A percentile compares a stretch with the other conserved stretches of the same genome.
These are phyloP conservation scores for Nicotiana tabacum DNA, from an alignment of 257 asterid species.

Conservation along the genomic window DNA sequence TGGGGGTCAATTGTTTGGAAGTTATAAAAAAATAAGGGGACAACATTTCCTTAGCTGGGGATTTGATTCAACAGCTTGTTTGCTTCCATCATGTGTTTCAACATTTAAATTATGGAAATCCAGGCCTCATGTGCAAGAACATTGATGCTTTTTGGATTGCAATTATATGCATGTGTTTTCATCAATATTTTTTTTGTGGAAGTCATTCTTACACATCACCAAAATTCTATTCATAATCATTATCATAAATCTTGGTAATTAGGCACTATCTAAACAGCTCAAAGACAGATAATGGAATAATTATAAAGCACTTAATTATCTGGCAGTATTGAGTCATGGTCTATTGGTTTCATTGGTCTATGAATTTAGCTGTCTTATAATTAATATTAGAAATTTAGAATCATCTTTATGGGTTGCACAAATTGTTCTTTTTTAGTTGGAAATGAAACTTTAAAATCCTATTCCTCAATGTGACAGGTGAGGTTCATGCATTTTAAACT, in stretches of 20 bases:
- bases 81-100: conserved; percentile 28
- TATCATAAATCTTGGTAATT: background rate
- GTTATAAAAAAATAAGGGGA: conserved; percentile 25
- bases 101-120: conserved; percentile 5
- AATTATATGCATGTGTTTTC: conserved; percentile 3
- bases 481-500: conserved; percentile 4
- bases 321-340: background rate
- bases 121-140: conserved; percentile 18
- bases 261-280: background rate
- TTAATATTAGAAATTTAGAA: background rate
- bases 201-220: conserved; percentile 10
- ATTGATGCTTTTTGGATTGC: conserved; percentile 12
- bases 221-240: background rate
- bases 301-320: background rate
- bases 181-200: background rate
- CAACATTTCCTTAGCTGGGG: conserved; percentile 47
- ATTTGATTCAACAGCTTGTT: conserved; percentile 33
- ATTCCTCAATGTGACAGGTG: conserved; percentile 10
- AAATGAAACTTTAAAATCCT: background rate
- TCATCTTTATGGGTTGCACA: background rate
- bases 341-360: background rate
- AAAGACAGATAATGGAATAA: background rate
- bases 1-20: conserved; percentile 33
- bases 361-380: background rate
- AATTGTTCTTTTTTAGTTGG: background rate